A percentile compares a stretch with the other conserved stretches of the same genome.
phyloP scores from a whole-genome alignment of 306 rosid species.

The Betula pendula region DNA sequence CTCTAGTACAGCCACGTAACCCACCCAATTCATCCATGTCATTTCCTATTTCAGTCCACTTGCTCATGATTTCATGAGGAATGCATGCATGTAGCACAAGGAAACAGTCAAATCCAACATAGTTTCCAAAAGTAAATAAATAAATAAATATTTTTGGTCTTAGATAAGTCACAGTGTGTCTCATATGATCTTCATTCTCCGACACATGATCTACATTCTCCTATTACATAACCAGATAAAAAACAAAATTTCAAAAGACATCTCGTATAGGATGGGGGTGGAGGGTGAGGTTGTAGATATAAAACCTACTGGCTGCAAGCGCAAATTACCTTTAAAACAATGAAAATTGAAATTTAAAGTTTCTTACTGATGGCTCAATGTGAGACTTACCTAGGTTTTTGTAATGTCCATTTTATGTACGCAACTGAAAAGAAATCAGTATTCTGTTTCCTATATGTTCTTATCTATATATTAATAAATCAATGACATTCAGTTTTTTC shows the following conservation, averaged over 20 bases:
- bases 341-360: not conserved
- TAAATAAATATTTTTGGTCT: not conserved
- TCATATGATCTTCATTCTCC: not conserved
- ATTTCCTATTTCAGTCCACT: not conserved
- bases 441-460: not conserved
- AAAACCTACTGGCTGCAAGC: not conserved
- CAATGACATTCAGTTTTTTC: constrained; percentile 28
- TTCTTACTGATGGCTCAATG: not conserved
- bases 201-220: no score
- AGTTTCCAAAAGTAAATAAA: not conserved
- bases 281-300: not conserved
- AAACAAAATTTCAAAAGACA: not conserved
- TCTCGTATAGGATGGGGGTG: not conserved
- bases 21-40: not conserved
- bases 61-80: not conserved
- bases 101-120: not conserved
- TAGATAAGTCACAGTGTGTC: not conserved
- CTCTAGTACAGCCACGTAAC: not conserved
- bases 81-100: not conserved
- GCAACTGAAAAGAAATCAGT: not conserved
- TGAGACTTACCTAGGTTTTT: constrained; percentile 1
- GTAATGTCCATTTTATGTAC: not conserved
- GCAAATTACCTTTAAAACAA: not conserved
- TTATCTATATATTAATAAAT: constrained; percentile 14
- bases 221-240: not conserved